Conservation (phyloP, 2,329 filamentous ascomycete species). For the Pezicula radicicola region DNA sequence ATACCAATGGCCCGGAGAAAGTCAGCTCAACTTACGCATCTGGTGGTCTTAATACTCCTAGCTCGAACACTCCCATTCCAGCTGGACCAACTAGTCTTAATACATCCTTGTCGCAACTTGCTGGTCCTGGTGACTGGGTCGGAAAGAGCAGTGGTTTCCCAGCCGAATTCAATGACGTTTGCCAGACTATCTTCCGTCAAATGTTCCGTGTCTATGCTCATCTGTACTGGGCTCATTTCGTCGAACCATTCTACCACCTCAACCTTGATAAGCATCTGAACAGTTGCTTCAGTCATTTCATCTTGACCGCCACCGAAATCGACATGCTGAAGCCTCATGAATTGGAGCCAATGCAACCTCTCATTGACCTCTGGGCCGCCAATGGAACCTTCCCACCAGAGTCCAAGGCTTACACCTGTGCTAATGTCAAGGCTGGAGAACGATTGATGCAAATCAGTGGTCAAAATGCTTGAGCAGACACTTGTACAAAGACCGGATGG, state of each 20-base stretch:
- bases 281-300: slow-evolving; percentile 84
- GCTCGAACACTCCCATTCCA: slow-evolving; percentile 32
- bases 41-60: slow-evolving; percentile 44
- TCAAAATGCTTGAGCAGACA: neutral
- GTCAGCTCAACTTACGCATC: slow-evolving; percentile 52
- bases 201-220: slow-evolving; percentile 99
- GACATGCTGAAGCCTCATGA: slow-evolving; percentile 86
- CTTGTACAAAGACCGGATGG: neutral
- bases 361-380: slow-evolving; percentile 88
- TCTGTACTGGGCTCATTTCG: slow-evolving; percentile 94
- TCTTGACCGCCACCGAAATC: slow-evolving; percentile 75
- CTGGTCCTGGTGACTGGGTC: slow-evolving; percentile 69
- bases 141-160: slow-evolving; percentile 94
- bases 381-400: slow-evolving; percentile 84
- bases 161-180: slow-evolving; percentile 81
- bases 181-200: slow-evolving; percentile 92
- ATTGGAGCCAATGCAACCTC: slow-evolving; percentile 90
- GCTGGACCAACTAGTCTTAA: slow-evolving; percentile 38
- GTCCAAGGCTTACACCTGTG: slow-evolving; percentile 64
- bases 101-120: slow-evolving; percentile 58
- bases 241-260: slow-evolving; percentile 79
- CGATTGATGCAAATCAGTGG: slow-evolving; percentile 40
- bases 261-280: slow-evolving; percentile 80
- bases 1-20: slow-evolving; percentile 57
- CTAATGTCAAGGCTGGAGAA: slow-evolving; percentile 59